Evolutionary conservation across 495 filamentous ascomycete species (phyloP).

Genomic region (Penicillium coprophilum): DNA sequence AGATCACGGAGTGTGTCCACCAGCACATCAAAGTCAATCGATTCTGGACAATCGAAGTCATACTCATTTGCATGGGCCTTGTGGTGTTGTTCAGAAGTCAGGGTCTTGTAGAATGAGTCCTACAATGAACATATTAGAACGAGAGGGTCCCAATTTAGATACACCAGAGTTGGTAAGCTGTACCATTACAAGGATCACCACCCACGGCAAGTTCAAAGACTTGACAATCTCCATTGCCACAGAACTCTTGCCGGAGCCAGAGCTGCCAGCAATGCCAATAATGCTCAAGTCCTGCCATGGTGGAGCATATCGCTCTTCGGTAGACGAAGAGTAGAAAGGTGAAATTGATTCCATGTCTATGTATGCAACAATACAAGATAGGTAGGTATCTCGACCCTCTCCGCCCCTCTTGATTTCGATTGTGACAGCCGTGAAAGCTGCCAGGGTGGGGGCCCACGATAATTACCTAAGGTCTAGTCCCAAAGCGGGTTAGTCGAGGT

Average conservation of each 20-base stretch:
- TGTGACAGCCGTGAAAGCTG: not conserved
- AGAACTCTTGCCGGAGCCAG: slow-evolving; percentile 96
- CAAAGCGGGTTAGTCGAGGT: not conserved
- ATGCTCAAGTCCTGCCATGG: slow-evolving; percentile 94
- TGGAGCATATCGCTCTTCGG: slow-evolving; percentile 74
- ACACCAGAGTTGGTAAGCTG: slow-evolving; percentile 16
- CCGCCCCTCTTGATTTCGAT: slow-evolving; percentile 2
- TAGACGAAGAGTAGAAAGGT: slow-evolving; percentile 43
- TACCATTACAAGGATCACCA: slow-evolving; percentile 96
- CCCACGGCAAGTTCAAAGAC: slow-evolving; percentile 91
- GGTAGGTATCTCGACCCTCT: slow-evolving; percentile 1
- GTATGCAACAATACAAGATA: slow-evolving; percentile 5
- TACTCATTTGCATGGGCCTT: slow-evolving; percentile 86
- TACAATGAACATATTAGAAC: slow-evolving; percentile 40
- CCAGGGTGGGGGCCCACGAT: slow-evolving; percentile 1
- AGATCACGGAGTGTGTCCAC: slow-evolving; percentile 79
- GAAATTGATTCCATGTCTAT: slow-evolving; percentile 46
- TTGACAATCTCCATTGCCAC: slow-evolving; percentile 87
- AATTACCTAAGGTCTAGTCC: slow-evolving; percentile 6
- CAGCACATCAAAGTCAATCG: slow-evolving; percentile 91
- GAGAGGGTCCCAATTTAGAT: slow-evolving; percentile 1
- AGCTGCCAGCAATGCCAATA: slow-evolving; percentile 93
- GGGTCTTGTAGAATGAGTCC: slow-evolving; percentile 95
- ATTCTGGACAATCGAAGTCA: slow-evolving; percentile 91
- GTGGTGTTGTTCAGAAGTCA: slow-evolving; percentile 68